phyloP scores from a whole-genome alignment of 805 yeast species.

The Candida xiaguanensis region DNA sequence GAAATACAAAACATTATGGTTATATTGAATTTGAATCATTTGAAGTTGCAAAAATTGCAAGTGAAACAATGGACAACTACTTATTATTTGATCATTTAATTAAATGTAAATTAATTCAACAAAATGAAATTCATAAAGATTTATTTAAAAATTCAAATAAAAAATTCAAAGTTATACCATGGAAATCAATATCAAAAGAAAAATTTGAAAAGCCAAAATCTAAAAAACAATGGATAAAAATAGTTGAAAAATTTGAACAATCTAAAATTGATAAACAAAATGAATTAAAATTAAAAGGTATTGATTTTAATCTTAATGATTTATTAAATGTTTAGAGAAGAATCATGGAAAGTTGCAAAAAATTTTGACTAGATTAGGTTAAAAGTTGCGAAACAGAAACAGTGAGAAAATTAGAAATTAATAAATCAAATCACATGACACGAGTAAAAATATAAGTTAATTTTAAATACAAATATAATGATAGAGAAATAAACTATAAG shows the following conservation, averaged over 20 bases:
- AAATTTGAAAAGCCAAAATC: slow-evolving; percentile 57
- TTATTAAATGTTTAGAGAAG: slow-evolving; percentile 11
- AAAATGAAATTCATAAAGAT: slow-evolving; percentile 45
- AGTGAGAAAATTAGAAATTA: no score
- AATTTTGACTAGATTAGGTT: neutral
- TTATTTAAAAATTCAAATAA: slow-evolving; percentile 56
- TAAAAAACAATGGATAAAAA: slow-evolving; percentile 52
- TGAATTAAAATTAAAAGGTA: slow-evolving; percentile 54
- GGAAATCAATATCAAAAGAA: slow-evolving; percentile 50
- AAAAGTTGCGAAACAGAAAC: neutral
- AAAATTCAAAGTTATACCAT: slow-evolving; percentile 56
- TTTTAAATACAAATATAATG: no score
- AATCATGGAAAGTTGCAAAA: slow-evolving; percentile 3
- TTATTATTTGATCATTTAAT: slow-evolving; percentile 82
- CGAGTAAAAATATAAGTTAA: neutral
- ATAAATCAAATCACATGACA: neutral
- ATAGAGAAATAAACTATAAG: no score
- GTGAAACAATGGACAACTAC: slow-evolving; percentile 95
- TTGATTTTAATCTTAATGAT: slow-evolving; percentile 41
- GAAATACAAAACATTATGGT: slow-evolving; percentile 87
- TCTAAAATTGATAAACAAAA: slow-evolving; percentile 43
- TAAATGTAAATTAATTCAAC: slow-evolving; percentile 55
- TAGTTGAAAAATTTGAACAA: slow-evolving; percentile 44
- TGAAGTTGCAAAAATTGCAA: slow-evolving; percentile 83
- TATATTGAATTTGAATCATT: slow-evolving; percentile 75